Percentiles rank a stretch among this genome's conserved stretches.
Conservation (phyloP, 169 alveolate genomes). For the Plasmodium reichenowi region DNA sequence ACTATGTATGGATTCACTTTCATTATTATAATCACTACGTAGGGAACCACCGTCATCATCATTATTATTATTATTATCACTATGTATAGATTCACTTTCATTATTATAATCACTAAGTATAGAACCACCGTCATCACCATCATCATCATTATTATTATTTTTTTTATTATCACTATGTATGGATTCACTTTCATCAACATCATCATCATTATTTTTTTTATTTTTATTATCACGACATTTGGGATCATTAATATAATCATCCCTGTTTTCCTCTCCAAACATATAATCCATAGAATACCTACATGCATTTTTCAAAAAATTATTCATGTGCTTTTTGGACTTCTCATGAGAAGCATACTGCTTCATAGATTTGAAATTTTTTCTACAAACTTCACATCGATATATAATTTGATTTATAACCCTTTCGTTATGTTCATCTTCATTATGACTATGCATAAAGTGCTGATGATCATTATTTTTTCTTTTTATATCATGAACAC, state of each 20-base stretch:
- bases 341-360: constrained; percentile 82
- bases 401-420: constrained; percentile 51
- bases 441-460: neutral
- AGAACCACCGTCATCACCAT: too few relatives aligned
- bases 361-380: constrained; percentile 79
- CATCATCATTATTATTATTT: too few relatives aligned
- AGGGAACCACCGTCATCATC: too few relatives aligned
- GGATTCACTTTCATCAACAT: too few relatives aligned
- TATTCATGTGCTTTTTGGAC: constrained; percentile 82
- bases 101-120: neutral
- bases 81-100: too few relatives aligned
- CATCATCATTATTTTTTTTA: too few relatives aligned
- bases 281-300: constrained; percentile 5
- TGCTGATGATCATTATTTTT: neutral
- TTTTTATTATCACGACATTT: neutral
- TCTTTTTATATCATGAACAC: neutral
- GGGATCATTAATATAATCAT: neutral
- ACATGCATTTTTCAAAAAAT: constrained; percentile 36
- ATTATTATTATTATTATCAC: neutral
- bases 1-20: too few relatives aligned
- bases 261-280: constrained; percentile 24
- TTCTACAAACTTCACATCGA: constrained; percentile 82
- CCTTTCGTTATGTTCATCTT: neutral
- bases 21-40: too few relatives aligned
- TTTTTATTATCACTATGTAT: too few relatives aligned